Conservation (phyloP, 495 filamentous ascomycete species). For the Hypoxylon lienhwacheense region DNA sequence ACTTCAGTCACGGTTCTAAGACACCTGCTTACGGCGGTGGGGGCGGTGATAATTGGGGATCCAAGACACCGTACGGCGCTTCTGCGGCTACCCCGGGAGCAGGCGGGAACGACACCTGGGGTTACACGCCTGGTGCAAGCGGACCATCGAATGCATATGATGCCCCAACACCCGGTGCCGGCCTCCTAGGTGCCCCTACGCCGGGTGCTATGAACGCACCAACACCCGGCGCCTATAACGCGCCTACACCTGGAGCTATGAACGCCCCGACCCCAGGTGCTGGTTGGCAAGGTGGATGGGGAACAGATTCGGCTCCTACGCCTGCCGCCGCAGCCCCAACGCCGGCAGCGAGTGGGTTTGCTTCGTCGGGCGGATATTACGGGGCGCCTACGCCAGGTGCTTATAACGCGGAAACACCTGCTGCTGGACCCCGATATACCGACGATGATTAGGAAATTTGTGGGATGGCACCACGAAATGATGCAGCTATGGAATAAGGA, state of each 20-base stretch:
- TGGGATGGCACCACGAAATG: conserved; percentile 5
- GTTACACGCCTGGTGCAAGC: conserved; percentile 56
- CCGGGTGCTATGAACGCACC: conserved; percentile 72
- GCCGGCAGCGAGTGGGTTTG: conserved; percentile 50
- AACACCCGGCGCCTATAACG: conserved; percentile 75
- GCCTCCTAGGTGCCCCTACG: conserved; percentile 65
- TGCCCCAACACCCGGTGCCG: conserved; percentile 75
- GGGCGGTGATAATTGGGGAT: conserved; percentile 67
- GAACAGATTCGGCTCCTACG: conserved; percentile 64
- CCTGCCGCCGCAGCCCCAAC: conserved; percentile 65
- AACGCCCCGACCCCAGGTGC: conserved; percentile 63
- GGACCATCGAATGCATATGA: conserved; percentile 69
- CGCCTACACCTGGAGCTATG: conserved; percentile 77
- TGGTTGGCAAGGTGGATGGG: conserved; percentile 52
- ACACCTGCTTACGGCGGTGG: conserved; percentile 64
- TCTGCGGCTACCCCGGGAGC: conserved; percentile 60
- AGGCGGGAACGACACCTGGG: conserved; percentile 51
- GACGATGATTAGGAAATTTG: conserved; percentile 48
- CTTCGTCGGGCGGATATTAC: conserved; percentile 54
- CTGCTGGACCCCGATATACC: conserved; percentile 61
- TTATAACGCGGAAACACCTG: conserved; percentile 76
- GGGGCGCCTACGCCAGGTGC: conserved; percentile 78
- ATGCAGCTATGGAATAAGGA: conserved; percentile 10
- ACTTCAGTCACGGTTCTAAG: conserved; percentile 69
- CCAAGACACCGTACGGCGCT: conserved; percentile 71